Conservation (phyloP, 179 eudicot genomes). For the Sideroxylon spinosum region DNA sequence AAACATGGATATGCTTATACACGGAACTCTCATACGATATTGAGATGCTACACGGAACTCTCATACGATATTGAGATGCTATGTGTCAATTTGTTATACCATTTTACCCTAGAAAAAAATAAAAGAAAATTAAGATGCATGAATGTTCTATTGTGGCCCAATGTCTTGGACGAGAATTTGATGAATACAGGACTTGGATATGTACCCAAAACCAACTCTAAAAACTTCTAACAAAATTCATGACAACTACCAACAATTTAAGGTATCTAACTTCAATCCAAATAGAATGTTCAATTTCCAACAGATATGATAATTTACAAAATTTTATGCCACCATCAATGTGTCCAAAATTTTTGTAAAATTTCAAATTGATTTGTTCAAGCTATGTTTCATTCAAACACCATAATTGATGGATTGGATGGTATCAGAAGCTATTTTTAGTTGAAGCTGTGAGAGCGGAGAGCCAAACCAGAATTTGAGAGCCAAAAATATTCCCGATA, state of each 20-base stretch:
- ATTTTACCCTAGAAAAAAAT: not conserved
- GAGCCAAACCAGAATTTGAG: not conserved
- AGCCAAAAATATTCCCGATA: not conserved
- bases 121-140: too few species aligned
- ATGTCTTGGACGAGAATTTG: not conserved
- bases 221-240: not conserved
- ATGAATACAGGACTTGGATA: not conserved
- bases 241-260: not conserved
- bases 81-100: not conserved
- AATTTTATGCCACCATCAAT: not conserved
- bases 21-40: not conserved
- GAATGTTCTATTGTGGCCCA: not conserved
- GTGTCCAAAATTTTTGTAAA: too few species aligned
- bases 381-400: not conserved
- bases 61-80: not conserved
- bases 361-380: not conserved
- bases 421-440: not conserved
- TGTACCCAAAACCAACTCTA: not conserved
- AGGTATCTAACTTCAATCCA: slow-evolving; percentile 9
- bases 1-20: not conserved
- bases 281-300: not conserved
- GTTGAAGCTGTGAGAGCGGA: not conserved
- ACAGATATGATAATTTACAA: not conserved
- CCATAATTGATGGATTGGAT: slow-evolving; percentile 1
- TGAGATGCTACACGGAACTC: not conserved